These are phyloP conservation scores for Otatea glauca DNA, from an alignment of 176 grass and related monocot genomes.

Conservation along the genomic window DNA sequence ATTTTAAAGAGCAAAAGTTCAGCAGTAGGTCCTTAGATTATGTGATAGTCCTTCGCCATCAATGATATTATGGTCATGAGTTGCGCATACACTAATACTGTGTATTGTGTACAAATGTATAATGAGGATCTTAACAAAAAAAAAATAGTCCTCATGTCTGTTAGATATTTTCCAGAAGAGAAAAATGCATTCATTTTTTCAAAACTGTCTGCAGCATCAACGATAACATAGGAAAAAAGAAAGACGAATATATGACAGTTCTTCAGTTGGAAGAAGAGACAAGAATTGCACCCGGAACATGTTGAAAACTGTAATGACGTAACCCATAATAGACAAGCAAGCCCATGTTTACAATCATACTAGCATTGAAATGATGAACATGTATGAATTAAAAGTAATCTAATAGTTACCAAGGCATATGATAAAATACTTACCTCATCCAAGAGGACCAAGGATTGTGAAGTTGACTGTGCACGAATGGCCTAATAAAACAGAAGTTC, in stretches of 20 bases:
- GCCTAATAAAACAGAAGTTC: constrained; percentile 47
- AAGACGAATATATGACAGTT: background rate
- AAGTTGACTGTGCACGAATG: constrained; percentile 62
- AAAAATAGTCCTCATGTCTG: background rate
- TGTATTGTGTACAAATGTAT: background rate
- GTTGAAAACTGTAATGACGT: background rate
- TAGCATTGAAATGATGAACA: constrained; percentile 19
- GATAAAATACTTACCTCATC: constrained; percentile 65
- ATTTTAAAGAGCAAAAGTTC: constrained; percentile 29
- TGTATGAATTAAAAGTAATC: constrained; percentile 10
- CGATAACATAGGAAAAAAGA: background rate
- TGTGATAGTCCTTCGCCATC: constrained; percentile 25
- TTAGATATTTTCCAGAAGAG: constrained; percentile 26
- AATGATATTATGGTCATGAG: constrained; percentile 19
- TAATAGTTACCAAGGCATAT: constrained; percentile 22
- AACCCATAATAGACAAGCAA: too few relatives aligned
- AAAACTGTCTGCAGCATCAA: background rate
- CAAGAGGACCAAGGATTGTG: constrained; percentile 72
- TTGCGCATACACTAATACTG: constrained; percentile 7
- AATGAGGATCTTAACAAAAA: background rate
- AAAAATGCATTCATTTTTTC: constrained; percentile 30
- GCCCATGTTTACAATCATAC: too few relatives aligned
- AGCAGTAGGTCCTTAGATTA: constrained; percentile 1
- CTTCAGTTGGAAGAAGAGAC: background rate
- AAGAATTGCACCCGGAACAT: background rate